Base-by-base conservation (phyloP, 2,329 filamentous ascomycete species). In the Sphaceloma murrayae region DNA sequence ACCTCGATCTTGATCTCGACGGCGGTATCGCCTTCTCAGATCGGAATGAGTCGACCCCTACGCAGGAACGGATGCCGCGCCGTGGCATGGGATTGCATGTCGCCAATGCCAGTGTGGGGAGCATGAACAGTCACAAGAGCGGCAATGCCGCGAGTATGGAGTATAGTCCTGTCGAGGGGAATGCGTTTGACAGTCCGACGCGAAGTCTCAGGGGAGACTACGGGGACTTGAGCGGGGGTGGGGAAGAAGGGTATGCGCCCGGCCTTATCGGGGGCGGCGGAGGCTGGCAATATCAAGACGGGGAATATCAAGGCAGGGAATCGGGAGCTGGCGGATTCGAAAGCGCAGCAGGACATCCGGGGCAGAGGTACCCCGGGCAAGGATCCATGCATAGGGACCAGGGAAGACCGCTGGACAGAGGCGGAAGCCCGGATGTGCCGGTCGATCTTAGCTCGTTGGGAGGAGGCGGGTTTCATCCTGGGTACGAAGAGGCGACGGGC, bases 31-130 rank as follows among this genome's bases (percentile, higher is more conserved):
- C 5, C 9, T 19, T 43, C 10, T 32, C 42, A 8, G 42, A 45
- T 11, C 18, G 42, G n/a, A 45, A 45, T 11, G 42, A 45, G n/a
- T 30, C 42, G 21, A 45, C 42, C 18, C 42, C 42, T 6, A 45
- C 42, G 22, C 42, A 45, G 42, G 42, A 45, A 6, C 29, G 42
- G 4, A 43, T 43, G 40, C 29, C 40, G 2, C 17, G 19, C n/a
- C 29, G 40, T 16, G 27, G 14, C 7, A n/a, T 14, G 40, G 30
- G 30, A 1, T 16, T 34, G 31, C 30, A 45, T 11, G 30, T 27
- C 10, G 42, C 31, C 17, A 45, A 34, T 16, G 22, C 31, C n/a
- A 26, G 10, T n/a, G 30, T 45, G 17, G 42, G 21, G 2, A 34
- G 39, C 13, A 43, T 22, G n/a, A 19, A 19, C 17, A 36, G 36